phyloP scores from a whole-genome alignment of 228 moss, liverwort and hornwort species.

The Sphagnum fallax region DNA sequence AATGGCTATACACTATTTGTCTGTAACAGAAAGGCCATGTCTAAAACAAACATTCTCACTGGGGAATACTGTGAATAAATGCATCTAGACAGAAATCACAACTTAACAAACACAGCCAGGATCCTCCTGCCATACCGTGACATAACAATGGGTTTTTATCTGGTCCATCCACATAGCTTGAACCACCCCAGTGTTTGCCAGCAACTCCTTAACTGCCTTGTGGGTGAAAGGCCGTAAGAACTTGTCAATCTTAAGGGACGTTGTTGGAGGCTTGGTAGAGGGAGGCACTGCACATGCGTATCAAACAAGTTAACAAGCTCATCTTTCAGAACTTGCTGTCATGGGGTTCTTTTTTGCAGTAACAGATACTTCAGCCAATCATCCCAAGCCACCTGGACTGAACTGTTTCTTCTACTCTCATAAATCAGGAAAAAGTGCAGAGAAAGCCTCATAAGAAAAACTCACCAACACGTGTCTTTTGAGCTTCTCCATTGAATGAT shows the following conservation, averaged over 20 bases:
- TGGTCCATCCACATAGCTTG: slow-evolving; percentile 65
- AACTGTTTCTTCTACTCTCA: background rate
- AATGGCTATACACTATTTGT: too few relatives aligned
- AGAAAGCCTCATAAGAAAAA: background rate
- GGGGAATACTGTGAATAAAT: too few relatives aligned
- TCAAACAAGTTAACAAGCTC: background rate
- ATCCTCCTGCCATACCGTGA: slow-evolving; percentile 23
- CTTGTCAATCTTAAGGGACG: slow-evolving; percentile 49
- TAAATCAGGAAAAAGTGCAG: background rate
- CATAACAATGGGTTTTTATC: slow-evolving; percentile 56
- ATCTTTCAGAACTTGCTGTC: background rate
- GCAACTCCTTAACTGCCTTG: slow-evolving; percentile 42
- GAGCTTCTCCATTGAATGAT: slow-evolving; percentile 32
- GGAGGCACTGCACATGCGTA: slow-evolving; percentile 30
- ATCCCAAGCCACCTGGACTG: background rate
- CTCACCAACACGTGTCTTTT: slow-evolving; percentile 37
- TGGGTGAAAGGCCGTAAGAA: slow-evolving; percentile 54
- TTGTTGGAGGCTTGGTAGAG: slow-evolving; percentile 17
- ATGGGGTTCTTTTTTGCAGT: background rate
- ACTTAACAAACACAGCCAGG: too few relatives aligned
- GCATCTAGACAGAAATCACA: too few relatives aligned
- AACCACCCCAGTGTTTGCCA: slow-evolving; percentile 46
- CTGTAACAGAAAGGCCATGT: too few relatives aligned
- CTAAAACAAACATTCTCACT: too few relatives aligned
- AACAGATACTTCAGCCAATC: background rate